Base-by-base conservation (phyloP, 1,284 basidiomycete species). In the Volvariella surrecta region DNA sequence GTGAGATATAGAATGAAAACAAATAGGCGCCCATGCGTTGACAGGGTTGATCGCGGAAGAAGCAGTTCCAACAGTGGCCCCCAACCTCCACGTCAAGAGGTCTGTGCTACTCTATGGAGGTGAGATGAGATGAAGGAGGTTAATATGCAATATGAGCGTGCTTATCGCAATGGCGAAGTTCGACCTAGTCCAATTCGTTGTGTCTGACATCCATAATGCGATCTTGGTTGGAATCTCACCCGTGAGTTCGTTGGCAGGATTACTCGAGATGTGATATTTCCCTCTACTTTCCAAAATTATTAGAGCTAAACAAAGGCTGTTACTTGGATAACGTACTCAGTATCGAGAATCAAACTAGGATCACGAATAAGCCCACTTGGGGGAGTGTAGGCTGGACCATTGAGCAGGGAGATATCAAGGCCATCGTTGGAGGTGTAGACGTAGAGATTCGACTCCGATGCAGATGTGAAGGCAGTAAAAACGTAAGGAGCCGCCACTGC, bases 91-190 rank as follows among this genome's bases (percentile, higher is more conserved):
- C 19, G 50, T 54, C 31, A 54, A 42, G 1, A 63, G 52, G 47
- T 63, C 48, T 9, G 57, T 48, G 48, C 61, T 63, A 32, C 58
- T 63, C 59, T 62, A 43, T 18, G 2, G 17, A 17, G n/a, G 17
- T 30, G 18, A 22, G 32, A 19, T 24, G 9, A 17, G 16, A 6
- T 18, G 6, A 16, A 35, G 6, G 34, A 6, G 34, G 18, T 19
- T 20, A 31, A 31, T 40, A 2, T 31, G 42, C 10, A 11, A 28
- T 4, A n/a, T 19, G 20, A 20, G 11, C 16, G 20, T n/a, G 45
- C 52, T 28, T 46, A 60, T 59, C 15, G 61, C 59, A 37, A 63
- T 63, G 7, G 60, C 60, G 50, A 63, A 63, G 45, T 62, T 60
- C 2, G 50, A 50, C 32, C 60, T 58, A 13, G 53, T 53, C 60